Conservation (phyloP, 257 asterid species). For the Solanum habrochaites region DNA sequence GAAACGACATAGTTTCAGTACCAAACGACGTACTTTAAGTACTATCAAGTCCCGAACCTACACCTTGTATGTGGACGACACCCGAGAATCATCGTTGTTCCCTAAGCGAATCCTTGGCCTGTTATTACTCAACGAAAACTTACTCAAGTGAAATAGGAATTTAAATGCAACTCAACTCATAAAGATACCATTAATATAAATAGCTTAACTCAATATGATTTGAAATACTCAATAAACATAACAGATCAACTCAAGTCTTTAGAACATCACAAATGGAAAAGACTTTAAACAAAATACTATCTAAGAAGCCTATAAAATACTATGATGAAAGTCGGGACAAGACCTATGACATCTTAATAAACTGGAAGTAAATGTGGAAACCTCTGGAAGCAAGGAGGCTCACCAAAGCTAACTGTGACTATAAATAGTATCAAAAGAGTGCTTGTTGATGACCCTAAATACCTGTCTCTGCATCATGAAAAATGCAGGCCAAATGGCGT, state of each 20-base stretch:
- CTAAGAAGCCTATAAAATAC: background rate
- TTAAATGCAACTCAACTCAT: background rate
- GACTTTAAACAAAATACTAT: too few species aligned
- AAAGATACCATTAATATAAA: background rate
- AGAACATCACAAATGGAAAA: background rate
- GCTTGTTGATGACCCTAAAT: background rate
- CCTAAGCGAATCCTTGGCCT: background rate
- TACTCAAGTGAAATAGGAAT: background rate
- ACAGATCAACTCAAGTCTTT: too few species aligned
- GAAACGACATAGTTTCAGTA: too few species aligned
- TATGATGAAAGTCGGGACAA: background rate
- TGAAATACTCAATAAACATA: background rate
- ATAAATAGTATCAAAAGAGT: too few species aligned
- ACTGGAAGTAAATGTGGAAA: background rate
- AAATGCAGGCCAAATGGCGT: background rate
- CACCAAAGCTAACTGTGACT: background rate
- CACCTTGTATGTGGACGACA: background rate
- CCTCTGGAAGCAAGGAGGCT: background rate
- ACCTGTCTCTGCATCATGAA: background rate
- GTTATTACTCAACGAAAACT: background rate
- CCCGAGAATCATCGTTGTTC: background rate
- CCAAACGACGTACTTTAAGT: background rate
- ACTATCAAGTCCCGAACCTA: background rate
- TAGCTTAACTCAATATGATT: background rate
- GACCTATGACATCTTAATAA: background rate